Evolutionary conservation across 1,284 basidiomycete genomes (phyloP), one percentile per base, ranked within the genome.

Genomic region (Cryptococcus sp.): DNA sequence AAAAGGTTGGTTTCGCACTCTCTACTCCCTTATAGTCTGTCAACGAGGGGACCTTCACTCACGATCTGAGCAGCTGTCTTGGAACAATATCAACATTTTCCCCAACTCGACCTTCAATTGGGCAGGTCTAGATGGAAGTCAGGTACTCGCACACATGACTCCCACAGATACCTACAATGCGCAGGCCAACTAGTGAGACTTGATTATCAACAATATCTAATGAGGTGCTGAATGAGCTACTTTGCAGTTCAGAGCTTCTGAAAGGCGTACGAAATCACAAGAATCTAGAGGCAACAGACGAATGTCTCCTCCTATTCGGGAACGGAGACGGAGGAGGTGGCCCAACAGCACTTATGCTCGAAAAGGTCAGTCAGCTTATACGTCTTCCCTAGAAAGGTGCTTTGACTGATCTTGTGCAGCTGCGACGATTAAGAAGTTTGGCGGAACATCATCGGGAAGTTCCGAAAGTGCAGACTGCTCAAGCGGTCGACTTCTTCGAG

Each of bases 71-170:
- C 65, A 89, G 87, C 50, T 62, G 29, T 50, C 50, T 11, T 58
- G 57, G 56, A 59, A 62, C 54, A 61, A 61, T 54, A 64, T 55
- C 77, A 94, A 95, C 70, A 83, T 83, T 13, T 96, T 96, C 81
- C 93, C 93, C 29, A 90, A 95, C 73, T 87, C 91, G 20, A 92
- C 91, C 0, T 94, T 97, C 81, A 93, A 94, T 77, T 97, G 94
- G 94, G 86, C 92, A 19, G 94, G 93, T 7, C 87, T 95, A 61
- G 93, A 97, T 72, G 72, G 72, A 6, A 60, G 54, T 48, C 70
- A 74, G 52, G 60, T 72, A 23, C 52, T 93, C 37, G 89, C 89
- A 68, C 93, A 94, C 68, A 93, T 94, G 91, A 94, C 91, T 4
- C 92, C 91, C 62, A 89, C 90, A 59, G 66, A 67, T 52, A 57